Evolutionary conservation across 2,329 filamentous ascomycete genomes (phyloP), one percentile per base, ranked within the genome.

Genomic region (Aspergillus persii): DNA sequence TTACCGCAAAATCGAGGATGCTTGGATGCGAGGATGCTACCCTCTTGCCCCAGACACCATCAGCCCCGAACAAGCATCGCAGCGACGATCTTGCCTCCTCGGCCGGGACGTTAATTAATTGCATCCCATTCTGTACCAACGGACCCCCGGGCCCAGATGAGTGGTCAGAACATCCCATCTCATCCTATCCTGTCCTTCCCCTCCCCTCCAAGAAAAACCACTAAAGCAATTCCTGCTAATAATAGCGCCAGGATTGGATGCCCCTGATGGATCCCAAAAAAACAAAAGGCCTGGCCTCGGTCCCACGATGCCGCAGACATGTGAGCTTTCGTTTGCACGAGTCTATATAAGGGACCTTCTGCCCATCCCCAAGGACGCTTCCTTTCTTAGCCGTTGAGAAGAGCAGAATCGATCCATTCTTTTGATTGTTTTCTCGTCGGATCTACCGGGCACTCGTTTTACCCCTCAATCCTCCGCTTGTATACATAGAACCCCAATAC

Each of bases 381-480:
- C 15, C 11, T 26, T 46, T 41, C 12, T 46, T 26, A 31, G 29
- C 48, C 29, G 55, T 29, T 36, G 29, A 50, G 50, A 54, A 61
- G 44, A 56, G 61, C 56, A 58, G 56, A 53, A 56, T 54, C 58
- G 59, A 66, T 59, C 58, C 58, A 57, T 60, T 63, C 56, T 58
- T 60, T 61, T 61, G 56, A 50, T 57, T 61, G 55, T 41, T 49
- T 53, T 48, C 52, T 49, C 39, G 54, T 50, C 49, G 39, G 52
- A 49, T 58, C 55, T 58, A 49, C 53, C 62, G 50, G 58, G 61
- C 64, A 67, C 58, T 67, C 64, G 62, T 66, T 66, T 61, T 47
- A 49, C 54, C 36, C 39, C 44, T 46, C 33, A 8, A 11, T 5
- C 44, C 44, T 47, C 44, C 31, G 36, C 23, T 31, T 18, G 12